Percentiles rank a stretch among this genome's conserved stretches.
phyloP scores from a whole-genome alignment of 352 stramenopile genomes.

The Saprolegnia diclina region DNA sequence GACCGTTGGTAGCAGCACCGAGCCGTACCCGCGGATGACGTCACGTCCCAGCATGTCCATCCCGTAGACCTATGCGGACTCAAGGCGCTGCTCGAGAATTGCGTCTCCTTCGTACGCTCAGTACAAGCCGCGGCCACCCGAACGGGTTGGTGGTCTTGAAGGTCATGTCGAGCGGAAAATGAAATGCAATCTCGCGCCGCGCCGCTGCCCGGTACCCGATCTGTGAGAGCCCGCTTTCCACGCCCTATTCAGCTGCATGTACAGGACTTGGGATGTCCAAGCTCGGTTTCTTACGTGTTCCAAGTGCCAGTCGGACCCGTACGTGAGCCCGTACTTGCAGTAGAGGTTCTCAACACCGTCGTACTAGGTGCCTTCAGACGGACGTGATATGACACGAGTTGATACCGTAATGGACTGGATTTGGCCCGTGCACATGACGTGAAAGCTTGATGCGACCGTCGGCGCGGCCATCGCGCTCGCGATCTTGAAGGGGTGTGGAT shows the following conservation, averaged over 20 bases:
- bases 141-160: constrained; percentile 94
- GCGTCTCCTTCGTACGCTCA: constrained; percentile 58
- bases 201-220: constrained; percentile 60
- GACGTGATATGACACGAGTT: too few species aligned
- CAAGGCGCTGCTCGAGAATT: neutral
- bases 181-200: constrained; percentile 83
- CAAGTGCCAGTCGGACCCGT: constrained; percentile 89
- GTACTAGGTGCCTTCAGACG: too few species aligned
- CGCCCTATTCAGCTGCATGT: constrained; percentile 35
- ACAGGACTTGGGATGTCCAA: neutral
- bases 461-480: constrained; percentile 6
- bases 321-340: constrained; percentile 88
- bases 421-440: constrained; percentile 57
- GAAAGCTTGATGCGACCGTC: constrained; percentile 33
- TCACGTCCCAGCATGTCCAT: constrained; percentile 89
- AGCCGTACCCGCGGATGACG: constrained; percentile 89
- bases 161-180: constrained; percentile 94
- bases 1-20: constrained; percentile 68
- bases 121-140: constrained; percentile 90
- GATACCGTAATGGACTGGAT: constrained; percentile 48
- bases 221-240: constrained; percentile 83
- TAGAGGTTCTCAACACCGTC: constrained; percentile 83
- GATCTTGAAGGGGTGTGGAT: too few species aligned
- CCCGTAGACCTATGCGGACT: constrained; percentile 39
- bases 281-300: constrained; percentile 52